Base-by-base conservation (phyloP, 257 asterid species). In the Primulina tabacum region DNA sequence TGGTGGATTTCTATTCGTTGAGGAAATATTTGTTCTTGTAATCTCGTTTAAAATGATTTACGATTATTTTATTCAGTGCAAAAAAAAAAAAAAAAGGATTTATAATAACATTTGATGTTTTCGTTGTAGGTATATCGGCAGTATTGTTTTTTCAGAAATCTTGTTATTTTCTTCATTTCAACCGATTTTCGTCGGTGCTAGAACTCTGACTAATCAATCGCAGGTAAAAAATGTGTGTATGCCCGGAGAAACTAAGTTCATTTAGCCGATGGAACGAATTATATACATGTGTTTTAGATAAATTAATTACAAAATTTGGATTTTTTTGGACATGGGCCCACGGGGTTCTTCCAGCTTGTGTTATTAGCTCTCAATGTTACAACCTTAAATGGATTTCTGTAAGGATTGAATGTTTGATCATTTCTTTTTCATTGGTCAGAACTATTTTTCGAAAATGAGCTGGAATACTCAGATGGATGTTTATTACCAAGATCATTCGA, bases 391-490 rank as follows among this genome's bases (percentile, higher is more conserved):
- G 63, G 28, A 24, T 55, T 28, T 55, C 7, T 53, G 40, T 9
- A 66, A 38, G 64, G 17, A 65, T 73, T 68, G 72, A 70, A 38
- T 59, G 17, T 68, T 73, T 71, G 72, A 73, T 64, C 52, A 24
- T 66, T 67, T 53, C 61, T 63, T 24, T 21, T 50, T 24, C 69
- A 43, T 68, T 56, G 69, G 10, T 64, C 53, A 75, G 81, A 62
- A 50, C 40, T 58, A 63, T 18, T 64, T 61, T 50, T 43, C 35
- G 40, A 60, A 71, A 37, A 82, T 79, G 84, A 90, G 84, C 79
- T 88, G 97, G 97, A 84, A 82, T 70, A 75, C 87, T 7, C 87
- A 82, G 21, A 77, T 85, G 95, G 96, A 86, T 67, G 77, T 78
- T 81, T 86, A 83, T 59, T 86, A 88, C 73, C 77, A 84, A 66